Percentiles rank a stretch among this genome's conserved stretches.
phyloP scores from a whole-genome alignment of 2,329 filamentous ascomycete species.

The Trichoderma brevicompactum region DNA sequence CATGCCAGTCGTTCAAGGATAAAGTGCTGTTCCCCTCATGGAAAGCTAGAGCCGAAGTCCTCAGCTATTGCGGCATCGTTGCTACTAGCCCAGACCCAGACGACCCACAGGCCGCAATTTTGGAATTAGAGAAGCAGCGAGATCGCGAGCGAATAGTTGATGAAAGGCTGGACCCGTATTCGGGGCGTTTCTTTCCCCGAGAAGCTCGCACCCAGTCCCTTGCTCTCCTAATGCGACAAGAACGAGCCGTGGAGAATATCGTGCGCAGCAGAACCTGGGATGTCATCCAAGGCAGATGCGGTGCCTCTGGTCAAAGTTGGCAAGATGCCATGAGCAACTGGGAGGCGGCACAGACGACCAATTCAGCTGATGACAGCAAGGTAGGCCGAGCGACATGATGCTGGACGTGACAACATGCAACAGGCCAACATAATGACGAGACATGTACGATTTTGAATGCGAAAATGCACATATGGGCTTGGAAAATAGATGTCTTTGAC shows the following conservation, averaged over 20 bases:
- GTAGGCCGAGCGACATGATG: not conserved
- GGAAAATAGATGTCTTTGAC: slow-evolving; percentile 4
- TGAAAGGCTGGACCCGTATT: slow-evolving; percentile 92
- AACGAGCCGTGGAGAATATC: slow-evolving; percentile 76
- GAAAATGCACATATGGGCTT: not conserved
- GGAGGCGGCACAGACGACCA: slow-evolving; percentile 47
- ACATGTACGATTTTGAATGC: not conserved
- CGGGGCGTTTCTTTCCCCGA: slow-evolving; percentile 75
- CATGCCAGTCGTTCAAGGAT: slow-evolving; percentile 75
- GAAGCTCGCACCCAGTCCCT: slow-evolving; percentile 82
- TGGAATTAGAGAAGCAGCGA: slow-evolving; percentile 71
- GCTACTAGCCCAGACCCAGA: slow-evolving; percentile 86
- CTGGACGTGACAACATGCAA: not conserved
- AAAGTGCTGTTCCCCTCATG: slow-evolving; percentile 85
- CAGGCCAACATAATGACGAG: not conserved
- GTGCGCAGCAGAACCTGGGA: slow-evolving; percentile 83
- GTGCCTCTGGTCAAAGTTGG: slow-evolving; percentile 58
- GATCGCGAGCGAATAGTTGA: slow-evolving; percentile 77
- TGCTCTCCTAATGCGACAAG: slow-evolving; percentile 73
- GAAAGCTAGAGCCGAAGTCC: slow-evolving; percentile 79
- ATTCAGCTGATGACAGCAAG: slow-evolving; percentile 10
- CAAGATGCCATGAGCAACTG: slow-evolving; percentile 68
- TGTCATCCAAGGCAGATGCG: slow-evolving; percentile 76
- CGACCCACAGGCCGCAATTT: slow-evolving; percentile 74
- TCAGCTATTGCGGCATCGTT: slow-evolving; percentile 87